Conservation (phyloP, 1,284 basidiomycete species). For the Cutaneotrichosporon cavernicola region DNA sequence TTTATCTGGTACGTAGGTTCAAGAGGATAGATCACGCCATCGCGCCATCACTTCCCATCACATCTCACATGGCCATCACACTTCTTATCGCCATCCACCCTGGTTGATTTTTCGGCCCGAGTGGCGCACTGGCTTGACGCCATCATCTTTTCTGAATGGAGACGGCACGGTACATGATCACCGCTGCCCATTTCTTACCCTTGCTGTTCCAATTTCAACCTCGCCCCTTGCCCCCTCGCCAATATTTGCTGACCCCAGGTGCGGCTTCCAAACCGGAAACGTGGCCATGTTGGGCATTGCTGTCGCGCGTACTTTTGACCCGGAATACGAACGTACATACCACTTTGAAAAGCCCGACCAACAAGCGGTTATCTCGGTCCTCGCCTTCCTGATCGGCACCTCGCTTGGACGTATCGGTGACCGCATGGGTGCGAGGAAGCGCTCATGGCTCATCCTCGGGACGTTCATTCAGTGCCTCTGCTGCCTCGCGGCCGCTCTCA, state of each 20-base stretch:
- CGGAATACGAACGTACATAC: conserved; percentile 56
- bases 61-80: no score
- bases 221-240: no score
- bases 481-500: conserved; percentile 69
- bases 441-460: conserved; percentile 70
- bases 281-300: conserved; percentile 62
- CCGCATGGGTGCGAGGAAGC: conserved; percentile 65
- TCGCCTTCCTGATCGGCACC: conserved; percentile 62
- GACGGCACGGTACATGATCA: not conserved
- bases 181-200: not conserved
- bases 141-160: not conserved
- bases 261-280: conserved; percentile 52
- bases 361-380: conserved; percentile 73
- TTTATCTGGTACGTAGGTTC: conserved; percentile 7
- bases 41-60: not conserved
- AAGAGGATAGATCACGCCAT: not conserved
- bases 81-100: not conserved
- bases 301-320: conserved; percentile 65
- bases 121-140: not conserved
- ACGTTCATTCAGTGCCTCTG: conserved; percentile 72
- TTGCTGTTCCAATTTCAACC: not conserved
- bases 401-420: conserved; percentile 53
- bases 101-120: not conserved
- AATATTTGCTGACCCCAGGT: conserved; percentile 37
- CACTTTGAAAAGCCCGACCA: conserved; percentile 72